These are phyloP conservation scores for Gonium pectorale DNA, from an alignment of 139 green algal genomes.

Conservation along the genomic window DNA sequence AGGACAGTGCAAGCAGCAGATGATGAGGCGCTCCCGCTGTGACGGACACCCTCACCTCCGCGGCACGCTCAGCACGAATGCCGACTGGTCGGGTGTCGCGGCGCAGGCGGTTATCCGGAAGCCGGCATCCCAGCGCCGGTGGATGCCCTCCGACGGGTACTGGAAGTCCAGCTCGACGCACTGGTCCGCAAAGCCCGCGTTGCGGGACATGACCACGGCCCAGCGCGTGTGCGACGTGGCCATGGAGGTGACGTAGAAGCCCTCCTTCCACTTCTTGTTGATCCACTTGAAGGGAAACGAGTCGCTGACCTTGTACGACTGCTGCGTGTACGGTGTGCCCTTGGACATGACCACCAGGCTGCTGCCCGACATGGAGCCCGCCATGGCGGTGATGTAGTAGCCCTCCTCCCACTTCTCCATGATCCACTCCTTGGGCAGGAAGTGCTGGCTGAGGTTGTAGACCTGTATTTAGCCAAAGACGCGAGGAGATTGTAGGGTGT, in stretches of 20 bases:
- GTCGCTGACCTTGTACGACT: slow-evolving; percentile 99
- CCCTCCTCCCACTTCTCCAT: slow-evolving; percentile 99
- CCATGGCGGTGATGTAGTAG: slow-evolving; percentile 99
- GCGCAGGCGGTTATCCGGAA: slow-evolving; percentile 98
- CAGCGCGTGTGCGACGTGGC: slow-evolving; percentile 93
- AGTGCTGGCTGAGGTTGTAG: slow-evolving; percentile 87
- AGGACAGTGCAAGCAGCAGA: too few relatives aligned
- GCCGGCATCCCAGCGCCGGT: slow-evolving; percentile 58
- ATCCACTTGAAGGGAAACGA: slow-evolving; percentile 99
- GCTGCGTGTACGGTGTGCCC: slow-evolving; percentile 98
- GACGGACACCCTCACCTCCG: slow-evolving; percentile 62
- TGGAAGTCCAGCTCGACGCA: slow-evolving; percentile 99
- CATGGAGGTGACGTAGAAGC: slow-evolving; percentile 99
- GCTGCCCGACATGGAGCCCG: slow-evolving; percentile 81
- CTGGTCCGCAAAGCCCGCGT: slow-evolving; percentile 97
- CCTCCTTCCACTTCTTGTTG: slow-evolving; percentile 99
- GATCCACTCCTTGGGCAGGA: slow-evolving; percentile 99
- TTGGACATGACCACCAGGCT: slow-evolving; percentile 95
- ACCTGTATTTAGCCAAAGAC: slow-evolving; percentile 56
- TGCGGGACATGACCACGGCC: slow-evolving; percentile 99
- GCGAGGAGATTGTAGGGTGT: background rate
- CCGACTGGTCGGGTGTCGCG: slow-evolving; percentile 93
- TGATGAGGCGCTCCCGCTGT: background rate
- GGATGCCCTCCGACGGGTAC: slow-evolving; percentile 93
- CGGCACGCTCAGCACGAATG: slow-evolving; percentile 89